Percentiles rank a stretch among this genome's conserved stretches.
Evolutionary conservation across 805 yeast genomes (phyloP).

Genomic region (Nakazawaea populi): DNA sequence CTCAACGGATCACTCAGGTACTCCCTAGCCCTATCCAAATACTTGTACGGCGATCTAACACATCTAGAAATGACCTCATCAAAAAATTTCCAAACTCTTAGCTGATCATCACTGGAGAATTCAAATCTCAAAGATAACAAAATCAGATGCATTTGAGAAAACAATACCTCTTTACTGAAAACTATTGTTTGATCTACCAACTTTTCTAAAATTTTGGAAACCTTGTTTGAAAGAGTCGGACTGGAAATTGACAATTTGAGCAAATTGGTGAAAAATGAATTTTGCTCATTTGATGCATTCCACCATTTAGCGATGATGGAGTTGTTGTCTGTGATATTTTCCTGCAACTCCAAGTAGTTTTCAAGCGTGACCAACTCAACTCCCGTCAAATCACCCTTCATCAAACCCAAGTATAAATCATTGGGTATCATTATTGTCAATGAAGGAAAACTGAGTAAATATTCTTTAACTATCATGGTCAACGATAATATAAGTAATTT

Average conservation of each 20-base stretch:
- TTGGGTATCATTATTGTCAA: constrained; percentile 15
- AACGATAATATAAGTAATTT: constrained; percentile 43
- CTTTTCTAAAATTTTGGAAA: constrained; percentile 41
- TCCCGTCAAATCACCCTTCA: constrained; percentile 34
- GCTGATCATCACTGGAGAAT: constrained; percentile 12
- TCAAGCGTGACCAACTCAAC: constrained; percentile 56
- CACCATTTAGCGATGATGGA: constrained; percentile 53
- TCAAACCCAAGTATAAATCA: constrained; percentile 29
- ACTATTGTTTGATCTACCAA: constrained; percentile 45
- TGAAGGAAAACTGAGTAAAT: constrained; percentile 29
- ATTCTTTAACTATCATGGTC: constrained; percentile 36
- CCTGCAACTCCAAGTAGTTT: constrained; percentile 55
- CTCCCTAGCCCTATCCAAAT: constrained; percentile 50
- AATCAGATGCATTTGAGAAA: constrained; percentile 52
- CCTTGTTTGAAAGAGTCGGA: background rate
- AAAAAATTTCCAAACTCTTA: constrained; percentile 51
- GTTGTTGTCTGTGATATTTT: constrained; percentile 38
- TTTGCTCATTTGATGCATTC: constrained; percentile 42
- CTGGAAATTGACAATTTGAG: constrained; percentile 38
- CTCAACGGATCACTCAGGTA: constrained; percentile 33
- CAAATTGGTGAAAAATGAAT: constrained; percentile 64
- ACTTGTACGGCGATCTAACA: constrained; percentile 75
- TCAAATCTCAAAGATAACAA: constrained; percentile 38
- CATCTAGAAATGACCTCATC: constrained; percentile 76
- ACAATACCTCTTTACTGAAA: constrained; percentile 43